Percentiles rank a stretch among this genome's conserved stretches.
phyloP scores from a whole-genome alignment of 2,329 filamentous ascomycete genomes.

The Cucurbitaria berberidis region DNA sequence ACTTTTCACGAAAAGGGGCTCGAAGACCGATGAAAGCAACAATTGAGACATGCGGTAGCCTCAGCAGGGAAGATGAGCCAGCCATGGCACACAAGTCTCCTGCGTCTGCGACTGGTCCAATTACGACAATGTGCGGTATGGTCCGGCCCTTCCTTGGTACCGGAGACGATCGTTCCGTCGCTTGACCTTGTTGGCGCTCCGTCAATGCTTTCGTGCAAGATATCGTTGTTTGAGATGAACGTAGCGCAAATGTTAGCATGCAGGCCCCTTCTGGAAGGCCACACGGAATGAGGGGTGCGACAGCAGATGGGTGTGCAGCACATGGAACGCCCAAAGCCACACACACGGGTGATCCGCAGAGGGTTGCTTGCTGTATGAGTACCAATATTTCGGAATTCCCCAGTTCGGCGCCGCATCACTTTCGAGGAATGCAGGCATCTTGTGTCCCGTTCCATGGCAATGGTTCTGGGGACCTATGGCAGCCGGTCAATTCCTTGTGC shows the following conservation, averaged over 20 bases:
- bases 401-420: constrained; percentile 15
- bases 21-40: constrained; percentile 14
- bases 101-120: constrained; percentile 4
- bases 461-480: constrained; percentile 21
- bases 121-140: not conserved
- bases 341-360: constrained; percentile 45
- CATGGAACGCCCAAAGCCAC: constrained; percentile 43
- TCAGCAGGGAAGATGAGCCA: not conserved
- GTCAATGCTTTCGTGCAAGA: not conserved
- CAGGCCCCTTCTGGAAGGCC: constrained; percentile 36
- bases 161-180: constrained; percentile 11
- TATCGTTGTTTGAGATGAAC: not conserved
- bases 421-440: constrained; percentile 13
- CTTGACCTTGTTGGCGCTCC: constrained; percentile 21
- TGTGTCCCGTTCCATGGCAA: constrained; percentile 23
- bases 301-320: constrained; percentile 21
- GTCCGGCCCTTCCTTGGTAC: not conserved
- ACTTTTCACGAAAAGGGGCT: constrained; percentile 12
- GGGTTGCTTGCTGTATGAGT: constrained; percentile 25
- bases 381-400: constrained; percentile 39
- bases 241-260: constrained; percentile 5
- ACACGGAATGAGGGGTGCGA: constrained; percentile 23
- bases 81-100: not conserved
- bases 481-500: constrained; percentile 16
- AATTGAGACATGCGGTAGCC: constrained; percentile 26